Base-by-base conservation (phyloP, 305 asterid genomes). In the Plantago coronopus region DNA sequence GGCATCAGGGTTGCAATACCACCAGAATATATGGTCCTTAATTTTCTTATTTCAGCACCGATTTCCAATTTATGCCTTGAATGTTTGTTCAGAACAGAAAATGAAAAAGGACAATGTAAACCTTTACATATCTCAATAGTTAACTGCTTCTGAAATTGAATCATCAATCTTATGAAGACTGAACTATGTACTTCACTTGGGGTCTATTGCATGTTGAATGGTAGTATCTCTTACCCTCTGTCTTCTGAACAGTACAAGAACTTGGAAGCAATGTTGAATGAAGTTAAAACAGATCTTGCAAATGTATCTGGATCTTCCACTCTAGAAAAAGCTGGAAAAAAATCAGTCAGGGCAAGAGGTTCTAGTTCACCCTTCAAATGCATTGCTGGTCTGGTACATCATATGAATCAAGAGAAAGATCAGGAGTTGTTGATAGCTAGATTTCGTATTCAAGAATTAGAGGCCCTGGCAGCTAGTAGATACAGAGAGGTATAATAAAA, bases 361-460 rank as follows among this genome's bases (percentile, higher is more conserved):
- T 90, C 93, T 45, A 74, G 93, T 67, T 90, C 97, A 45, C 97
- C 97, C 42, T 90, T 90, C 83, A 85, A 85, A 81, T 90, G 96
- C 88, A 87, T 87, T 43, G 62, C 87, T 70, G 86, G 81, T 70
- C 61, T 90, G 66, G 90, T 90, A 74, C 97, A 85, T 70, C 96
- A 85, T 59, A 82, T 85, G 93, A 85, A 90, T 75, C 78, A 69
- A 71, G 97, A 90, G 78, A 90, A 83, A 76, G 94, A 85, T 75
- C 93, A 81, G 72, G 96, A 90, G 73, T 58, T 83, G 76, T 74
- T 84, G 18, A 71, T 54, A 48, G 83, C 96, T 48, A 80, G 76
- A 67, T 72, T 70, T 48, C 96, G 81, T 25, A 80, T 85, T 64
- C 89, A 85, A 72, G 91, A 85, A 68, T 83, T 90, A 48, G 95